Evolutionary conservation across 2,329 filamentous ascomycete genomes (phyloP).

Genomic region (Aureobasidium sp.): DNA sequence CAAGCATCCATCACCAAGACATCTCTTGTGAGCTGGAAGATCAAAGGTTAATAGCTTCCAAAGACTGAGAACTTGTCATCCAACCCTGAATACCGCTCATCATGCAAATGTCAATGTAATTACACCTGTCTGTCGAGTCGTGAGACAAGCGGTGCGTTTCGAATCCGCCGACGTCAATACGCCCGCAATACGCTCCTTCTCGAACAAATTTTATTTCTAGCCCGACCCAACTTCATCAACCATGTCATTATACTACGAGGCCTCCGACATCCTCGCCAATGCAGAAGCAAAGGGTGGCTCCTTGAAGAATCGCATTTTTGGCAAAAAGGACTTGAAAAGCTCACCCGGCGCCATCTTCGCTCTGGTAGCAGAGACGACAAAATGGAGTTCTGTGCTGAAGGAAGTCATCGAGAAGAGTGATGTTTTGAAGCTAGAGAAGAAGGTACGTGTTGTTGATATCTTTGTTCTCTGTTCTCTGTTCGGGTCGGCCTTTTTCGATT

Average conservation of each 20-base stretch:
- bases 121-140: not conserved
- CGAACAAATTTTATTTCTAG: constrained; percentile 1
- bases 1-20: not conserved
- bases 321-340: constrained; percentile 65
- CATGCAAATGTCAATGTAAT: not conserved
- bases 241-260: constrained; percentile 96
- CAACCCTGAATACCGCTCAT: not conserved
- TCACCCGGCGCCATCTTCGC: constrained; percentile 79
- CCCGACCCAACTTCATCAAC: not conserved
- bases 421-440: constrained; percentile 71
- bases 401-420: constrained; percentile 81
- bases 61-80: not conserved
- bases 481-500: not conserved
- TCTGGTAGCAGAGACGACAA: constrained; percentile 75
- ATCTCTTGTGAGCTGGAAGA: not conserved
- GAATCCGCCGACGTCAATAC: constrained; percentile 4
- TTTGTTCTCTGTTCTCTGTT: not conserved
- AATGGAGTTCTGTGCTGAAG: constrained; percentile 81
- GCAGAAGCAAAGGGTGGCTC: constrained; percentile 65
- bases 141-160: not conserved
- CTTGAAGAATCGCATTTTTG: constrained; percentile 79
- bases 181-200: not conserved
- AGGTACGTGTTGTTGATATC: constrained; percentile 48
- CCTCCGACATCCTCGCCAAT: constrained; percentile 64
- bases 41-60: not conserved